Conservation (phyloP, 2,329 filamentous ascomycete genomes). For the Colletotrichum agaves region DNA sequence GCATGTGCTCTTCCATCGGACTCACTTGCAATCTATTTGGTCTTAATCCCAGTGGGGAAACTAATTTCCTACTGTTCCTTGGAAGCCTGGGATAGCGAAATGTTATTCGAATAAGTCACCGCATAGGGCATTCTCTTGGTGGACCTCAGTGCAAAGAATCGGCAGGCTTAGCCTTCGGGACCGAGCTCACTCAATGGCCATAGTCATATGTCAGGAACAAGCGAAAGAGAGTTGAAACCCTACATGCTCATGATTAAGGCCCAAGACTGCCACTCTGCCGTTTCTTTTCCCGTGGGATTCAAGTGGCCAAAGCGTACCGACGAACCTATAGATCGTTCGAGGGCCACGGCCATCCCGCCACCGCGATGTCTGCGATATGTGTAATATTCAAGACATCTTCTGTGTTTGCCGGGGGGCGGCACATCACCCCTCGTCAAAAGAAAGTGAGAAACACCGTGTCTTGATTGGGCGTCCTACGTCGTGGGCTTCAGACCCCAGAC, state of each 20-base stretch:
- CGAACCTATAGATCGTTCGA: constrained; percentile 4
- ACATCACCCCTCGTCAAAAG: background rate
- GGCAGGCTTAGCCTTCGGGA: background rate
- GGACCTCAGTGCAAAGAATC: background rate
- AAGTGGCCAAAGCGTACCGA: constrained; percentile 15
- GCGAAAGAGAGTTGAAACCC: background rate
- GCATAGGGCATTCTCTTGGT: background rate
- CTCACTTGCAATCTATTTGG: background rate
- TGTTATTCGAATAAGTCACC: background rate
- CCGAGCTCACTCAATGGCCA: background rate
- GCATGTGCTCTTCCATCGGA: background rate
- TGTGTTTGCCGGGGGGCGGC: background rate
- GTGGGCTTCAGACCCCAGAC: background rate
- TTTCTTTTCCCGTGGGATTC: constrained; percentile 16
- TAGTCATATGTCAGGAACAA: constrained; percentile 14
- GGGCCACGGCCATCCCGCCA: constrained; percentile 2
- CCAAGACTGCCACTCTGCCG: background rate
- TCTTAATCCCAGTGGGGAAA: background rate
- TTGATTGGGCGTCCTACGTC: background rate
- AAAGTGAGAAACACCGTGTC: background rate
- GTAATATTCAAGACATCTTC: background rate
- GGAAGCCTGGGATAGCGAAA: background rate
- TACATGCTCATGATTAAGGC: background rate
- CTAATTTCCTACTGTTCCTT: background rate
- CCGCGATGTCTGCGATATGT: constrained; percentile 1